These are phyloP conservation scores for Lodderomyces pseudojiufengensis DNA, from an alignment of 1,139 yeast species.

Conservation along the genomic window DNA sequence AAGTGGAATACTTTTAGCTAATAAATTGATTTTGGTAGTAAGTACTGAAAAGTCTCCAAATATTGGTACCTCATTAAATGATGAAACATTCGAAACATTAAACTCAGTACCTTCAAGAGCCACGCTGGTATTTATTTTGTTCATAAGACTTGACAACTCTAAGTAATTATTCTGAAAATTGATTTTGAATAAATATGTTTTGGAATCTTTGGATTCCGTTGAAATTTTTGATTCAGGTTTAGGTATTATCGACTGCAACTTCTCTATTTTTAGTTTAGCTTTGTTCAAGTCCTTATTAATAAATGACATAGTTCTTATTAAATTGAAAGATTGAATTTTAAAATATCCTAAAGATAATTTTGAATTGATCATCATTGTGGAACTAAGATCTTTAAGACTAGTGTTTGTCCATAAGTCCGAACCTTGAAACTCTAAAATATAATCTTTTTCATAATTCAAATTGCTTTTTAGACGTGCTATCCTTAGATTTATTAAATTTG, in stretches of 20 bases:
- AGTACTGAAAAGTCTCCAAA: constrained; percentile 42
- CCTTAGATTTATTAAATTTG: constrained; percentile 1
- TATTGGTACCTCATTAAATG: constrained; percentile 19
- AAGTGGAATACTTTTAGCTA: constrained; percentile 34
- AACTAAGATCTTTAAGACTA: constrained; percentile 16
- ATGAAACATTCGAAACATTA: constrained; percentile 22
- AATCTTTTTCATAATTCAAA: constrained; percentile 6
- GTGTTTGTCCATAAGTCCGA: constrained; percentile 21
- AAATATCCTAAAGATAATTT: constrained; percentile 31
- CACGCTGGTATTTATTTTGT: constrained; percentile 31
- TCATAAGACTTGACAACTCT: constrained; percentile 32
- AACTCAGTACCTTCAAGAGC: constrained; percentile 28
- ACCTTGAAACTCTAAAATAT: constrained; percentile 27
- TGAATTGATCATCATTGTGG: constrained; percentile 17
- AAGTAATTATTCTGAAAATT: constrained; percentile 32
- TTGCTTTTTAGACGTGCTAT: constrained; percentile 8
- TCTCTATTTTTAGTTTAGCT: constrained; percentile 7
- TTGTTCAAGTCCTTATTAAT: constrained; percentile 14
- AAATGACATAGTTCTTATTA: constrained; percentile 20
- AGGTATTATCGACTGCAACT: not conserved
- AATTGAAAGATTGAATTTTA: constrained; percentile 30
- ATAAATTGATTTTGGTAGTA: constrained; percentile 35
- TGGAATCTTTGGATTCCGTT: not conserved
- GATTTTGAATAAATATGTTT: constrained; percentile 21
- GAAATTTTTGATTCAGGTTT: not conserved